Percentiles rank a stretch among this genome's conserved stretches.
phyloP scores from a whole-genome alignment of 2,329 filamentous ascomycete species.

The Graphilbum fragrans region DNA sequence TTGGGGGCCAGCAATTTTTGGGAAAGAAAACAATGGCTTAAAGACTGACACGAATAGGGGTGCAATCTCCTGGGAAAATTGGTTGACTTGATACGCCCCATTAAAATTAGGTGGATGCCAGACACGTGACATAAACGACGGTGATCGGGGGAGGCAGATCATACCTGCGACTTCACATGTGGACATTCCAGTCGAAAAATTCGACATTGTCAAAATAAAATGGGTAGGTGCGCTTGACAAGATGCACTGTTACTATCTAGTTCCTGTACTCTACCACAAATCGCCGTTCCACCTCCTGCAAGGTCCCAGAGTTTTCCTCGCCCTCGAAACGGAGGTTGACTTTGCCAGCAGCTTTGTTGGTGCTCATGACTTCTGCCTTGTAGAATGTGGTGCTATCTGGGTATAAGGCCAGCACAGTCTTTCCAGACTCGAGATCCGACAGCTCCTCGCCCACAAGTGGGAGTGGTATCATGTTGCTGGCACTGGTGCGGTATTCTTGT shows the following conservation, averaged over 20 bases:
- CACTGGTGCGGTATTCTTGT: constrained; percentile 57
- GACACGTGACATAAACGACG: neutral
- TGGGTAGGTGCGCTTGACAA: too few relatives aligned
- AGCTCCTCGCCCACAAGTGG: constrained; percentile 43
- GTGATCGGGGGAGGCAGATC: too few relatives aligned
- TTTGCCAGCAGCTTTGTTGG: constrained; percentile 36
- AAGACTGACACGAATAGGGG: neutral
- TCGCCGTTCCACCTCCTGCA: constrained; percentile 63
- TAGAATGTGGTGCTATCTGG: constrained; percentile 81
- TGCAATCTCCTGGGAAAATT: neutral
- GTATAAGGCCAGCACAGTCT: constrained; percentile 66
- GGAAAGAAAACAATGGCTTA: too few relatives aligned
- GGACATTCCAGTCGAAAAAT: too few relatives aligned
- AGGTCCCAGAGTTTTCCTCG: constrained; percentile 60
- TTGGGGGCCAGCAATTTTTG: too few relatives aligned
- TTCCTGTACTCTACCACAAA: constrained; percentile 62
- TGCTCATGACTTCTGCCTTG: constrained; percentile 67
- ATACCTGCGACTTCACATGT: too few relatives aligned
- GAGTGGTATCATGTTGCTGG: constrained; percentile 67
- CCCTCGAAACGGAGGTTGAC: constrained; percentile 67
- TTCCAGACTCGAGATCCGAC: constrained; percentile 51
- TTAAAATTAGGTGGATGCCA: neutral
- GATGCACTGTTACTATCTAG: too few relatives aligned
- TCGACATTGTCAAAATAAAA: too few relatives aligned
- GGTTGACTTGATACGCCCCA: neutral